A percentile compares a stretch with the other conserved stretches of the same genome.
Conservation (phyloP, 495 filamentous ascomycete species). For the Penicillium dipodomyicola region DNA sequence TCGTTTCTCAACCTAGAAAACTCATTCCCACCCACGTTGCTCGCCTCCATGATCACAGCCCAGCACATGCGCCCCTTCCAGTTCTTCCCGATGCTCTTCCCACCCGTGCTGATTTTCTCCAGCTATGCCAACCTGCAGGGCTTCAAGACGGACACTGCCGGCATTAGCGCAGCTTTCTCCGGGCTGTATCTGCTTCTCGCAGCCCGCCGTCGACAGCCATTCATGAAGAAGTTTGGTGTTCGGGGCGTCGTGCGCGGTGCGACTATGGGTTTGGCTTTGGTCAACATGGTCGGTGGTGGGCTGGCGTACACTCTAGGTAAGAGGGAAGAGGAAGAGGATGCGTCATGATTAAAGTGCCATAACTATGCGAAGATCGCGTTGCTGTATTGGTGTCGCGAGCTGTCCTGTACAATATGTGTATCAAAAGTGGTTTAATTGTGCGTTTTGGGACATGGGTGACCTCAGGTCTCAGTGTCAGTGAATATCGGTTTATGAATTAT, state of each 20-base stretch:
- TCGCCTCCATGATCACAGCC: conserved; percentile 75
- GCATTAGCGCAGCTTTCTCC: conserved; percentile 81
- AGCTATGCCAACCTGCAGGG: conserved; percentile 79
- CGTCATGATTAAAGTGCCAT: conserved; percentile 2
- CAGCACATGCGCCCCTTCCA: conserved; percentile 76
- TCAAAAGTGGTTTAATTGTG: conserved; percentile 4
- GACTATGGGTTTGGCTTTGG: conserved; percentile 66
- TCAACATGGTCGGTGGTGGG: conserved; percentile 69
- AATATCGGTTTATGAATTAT: conserved; percentile 3
- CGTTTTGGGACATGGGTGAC: background rate
- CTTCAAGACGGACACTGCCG: conserved; percentile 79
- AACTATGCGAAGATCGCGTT: background rate
- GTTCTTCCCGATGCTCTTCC: conserved; percentile 72
- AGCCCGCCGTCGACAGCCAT: conserved; percentile 57
- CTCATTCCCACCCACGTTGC: conserved; percentile 71
- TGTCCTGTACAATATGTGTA: conserved; percentile 23
- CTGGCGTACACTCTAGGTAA: conserved; percentile 67
- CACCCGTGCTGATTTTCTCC: conserved; percentile 79
- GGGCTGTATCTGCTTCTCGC: conserved; percentile 81
- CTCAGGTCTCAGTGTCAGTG: background rate
- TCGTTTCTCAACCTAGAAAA: conserved; percentile 56
- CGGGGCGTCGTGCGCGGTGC: conserved; percentile 68
- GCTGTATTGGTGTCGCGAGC: no score
- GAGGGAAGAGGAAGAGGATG: conserved; percentile 53
- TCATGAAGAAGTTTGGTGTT: conserved; percentile 60